These are phyloP conservation scores for Phaeodactylum tricornutum DNA, from an alignment of 108 stramenopile species.

Conservation along the genomic window DNA sequence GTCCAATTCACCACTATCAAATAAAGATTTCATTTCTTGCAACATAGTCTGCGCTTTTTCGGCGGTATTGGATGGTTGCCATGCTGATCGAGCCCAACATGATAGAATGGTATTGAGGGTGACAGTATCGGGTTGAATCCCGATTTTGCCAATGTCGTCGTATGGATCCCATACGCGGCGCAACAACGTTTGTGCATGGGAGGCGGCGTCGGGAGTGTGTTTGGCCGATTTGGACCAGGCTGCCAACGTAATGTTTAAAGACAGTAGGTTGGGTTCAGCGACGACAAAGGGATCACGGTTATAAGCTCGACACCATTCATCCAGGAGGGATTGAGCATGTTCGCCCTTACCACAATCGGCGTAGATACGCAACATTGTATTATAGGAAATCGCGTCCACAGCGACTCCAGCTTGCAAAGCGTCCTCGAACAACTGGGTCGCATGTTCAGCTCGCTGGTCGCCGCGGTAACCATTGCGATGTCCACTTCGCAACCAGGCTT, in stretches of 20 bases:
- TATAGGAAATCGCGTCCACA: neutral
- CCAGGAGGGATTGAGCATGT: neutral
- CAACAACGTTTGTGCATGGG: no score
- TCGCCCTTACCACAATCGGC: neutral
- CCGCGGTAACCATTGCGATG: no score
- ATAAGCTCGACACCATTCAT: neutral
- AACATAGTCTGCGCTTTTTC: neutral
- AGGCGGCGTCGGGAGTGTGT: neutral
- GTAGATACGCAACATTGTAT: constrained; percentile 2
- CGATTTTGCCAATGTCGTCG: neutral
- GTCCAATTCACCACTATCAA: neutral
- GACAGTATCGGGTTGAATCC: neutral
- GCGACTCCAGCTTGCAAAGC: no score
- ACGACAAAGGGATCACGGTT: neutral
- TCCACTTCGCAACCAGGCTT: no score
- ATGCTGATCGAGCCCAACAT: neutral
- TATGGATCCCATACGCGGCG: neutral
- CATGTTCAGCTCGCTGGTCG: no score
- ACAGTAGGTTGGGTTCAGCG: neutral
- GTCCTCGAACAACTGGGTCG: no score
- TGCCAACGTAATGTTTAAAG: neutral
- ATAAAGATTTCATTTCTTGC: neutral
- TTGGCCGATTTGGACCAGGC: neutral
- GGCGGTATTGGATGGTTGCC: neutral
- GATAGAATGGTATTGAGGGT: neutral